Conservation (phyloP, 768 basidiomycete species). For the Chlorophyllum brunneum region DNA sequence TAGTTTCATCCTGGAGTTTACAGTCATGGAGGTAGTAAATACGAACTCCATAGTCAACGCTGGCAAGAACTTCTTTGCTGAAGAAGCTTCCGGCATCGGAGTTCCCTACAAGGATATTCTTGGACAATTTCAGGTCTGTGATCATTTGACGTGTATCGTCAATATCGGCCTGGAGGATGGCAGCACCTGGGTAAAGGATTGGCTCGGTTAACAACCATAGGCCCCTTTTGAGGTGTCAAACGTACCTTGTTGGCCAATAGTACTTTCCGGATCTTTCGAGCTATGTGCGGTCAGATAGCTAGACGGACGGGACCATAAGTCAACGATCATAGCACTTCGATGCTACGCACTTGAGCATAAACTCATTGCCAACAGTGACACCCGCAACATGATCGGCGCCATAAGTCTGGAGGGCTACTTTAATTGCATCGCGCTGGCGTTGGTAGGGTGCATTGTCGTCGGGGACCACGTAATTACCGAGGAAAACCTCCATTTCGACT, state of each 20-base stretch:
- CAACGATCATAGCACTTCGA: too few species aligned
- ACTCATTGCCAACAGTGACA: conserved; percentile 90
- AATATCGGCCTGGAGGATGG: conserved; percentile 60
- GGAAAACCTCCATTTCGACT: conserved; percentile 77
- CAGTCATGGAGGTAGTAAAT: conserved; percentile 9
- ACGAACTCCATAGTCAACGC: conserved; percentile 66
- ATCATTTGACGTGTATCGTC: conserved; percentile 58
- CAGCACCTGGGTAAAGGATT: conserved; percentile 43
- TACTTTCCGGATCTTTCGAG: conserved; percentile 51
- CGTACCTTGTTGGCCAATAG: conserved; percentile 44
- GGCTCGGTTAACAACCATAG: background rate
- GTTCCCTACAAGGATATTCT: conserved; percentile 69
- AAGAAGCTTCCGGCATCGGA: conserved; percentile 87
- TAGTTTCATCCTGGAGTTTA: background rate
- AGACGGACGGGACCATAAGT: background rate
- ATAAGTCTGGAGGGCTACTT: conserved; percentile 69
- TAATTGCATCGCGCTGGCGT: conserved; percentile 64
- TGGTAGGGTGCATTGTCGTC: conserved; percentile 62
- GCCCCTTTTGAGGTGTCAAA: background rate
- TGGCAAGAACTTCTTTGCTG: conserved; percentile 58
- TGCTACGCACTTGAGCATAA: conserved; percentile 65
- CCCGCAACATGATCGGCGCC: conserved; percentile 76
- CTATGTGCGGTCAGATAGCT: conserved; percentile 56
- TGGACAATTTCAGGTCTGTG: conserved; percentile 49
- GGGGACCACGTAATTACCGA: conserved; percentile 62